Percentiles rank a stretch among this genome's conserved stretches.
Evolutionary conservation across 164 flowering plant genomes (phyloP).

Genomic region (Vitis cinerea): DNA sequence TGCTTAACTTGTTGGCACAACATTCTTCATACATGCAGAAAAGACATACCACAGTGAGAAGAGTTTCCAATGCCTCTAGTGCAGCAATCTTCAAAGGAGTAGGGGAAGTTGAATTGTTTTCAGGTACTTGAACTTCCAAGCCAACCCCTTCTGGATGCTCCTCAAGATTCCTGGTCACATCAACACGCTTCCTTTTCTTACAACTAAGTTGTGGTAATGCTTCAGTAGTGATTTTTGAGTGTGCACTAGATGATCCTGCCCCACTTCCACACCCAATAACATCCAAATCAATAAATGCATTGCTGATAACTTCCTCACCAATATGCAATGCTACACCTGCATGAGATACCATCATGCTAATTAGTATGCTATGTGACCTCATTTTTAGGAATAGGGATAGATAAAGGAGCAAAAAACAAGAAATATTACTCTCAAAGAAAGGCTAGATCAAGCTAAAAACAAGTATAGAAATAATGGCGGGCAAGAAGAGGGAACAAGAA

Average conservation of each 20-base stretch:
- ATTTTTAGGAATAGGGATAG: neutral
- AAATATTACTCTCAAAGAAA: neutral
- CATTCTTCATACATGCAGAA: neutral
- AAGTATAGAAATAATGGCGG: neutral
- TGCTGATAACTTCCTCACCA: constrained; percentile 1
- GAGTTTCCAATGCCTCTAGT: constrained; percentile 10
- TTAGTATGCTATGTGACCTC: neutral
- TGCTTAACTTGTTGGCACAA: neutral
- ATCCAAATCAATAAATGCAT: constrained; percentile 8
- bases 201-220: neutral
- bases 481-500: neutral
- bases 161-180: neutral
- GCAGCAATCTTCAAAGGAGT: constrained; percentile 8
- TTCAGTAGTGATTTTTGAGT: neutral
- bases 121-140: neutral
- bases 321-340: constrained; percentile 7
- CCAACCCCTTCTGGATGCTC: neutral
- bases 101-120: neutral
- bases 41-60: constrained; percentile 5
- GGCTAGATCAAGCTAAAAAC: neutral
- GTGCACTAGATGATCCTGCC: neutral
- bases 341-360: neutral
- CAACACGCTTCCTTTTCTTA: neutral
- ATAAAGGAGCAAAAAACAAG: neutral
- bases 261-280: neutral